phyloP scores from a whole-genome alignment of 2,329 filamentous ascomycete species.

The Cytospora chrysosperma region DNA sequence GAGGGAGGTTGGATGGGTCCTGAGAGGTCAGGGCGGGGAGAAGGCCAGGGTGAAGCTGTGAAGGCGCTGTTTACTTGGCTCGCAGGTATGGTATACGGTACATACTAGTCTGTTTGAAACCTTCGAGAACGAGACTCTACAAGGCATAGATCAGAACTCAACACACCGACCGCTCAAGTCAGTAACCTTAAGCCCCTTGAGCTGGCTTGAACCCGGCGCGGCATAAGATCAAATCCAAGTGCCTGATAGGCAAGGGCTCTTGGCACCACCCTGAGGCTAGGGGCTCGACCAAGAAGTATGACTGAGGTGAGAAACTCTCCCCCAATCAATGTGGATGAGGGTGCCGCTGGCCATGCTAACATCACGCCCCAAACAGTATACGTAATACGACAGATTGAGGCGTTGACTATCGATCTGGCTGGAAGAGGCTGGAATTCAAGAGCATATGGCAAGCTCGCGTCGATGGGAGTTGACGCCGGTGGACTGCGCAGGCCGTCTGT shows the following conservation, averaged over 20 bases:
- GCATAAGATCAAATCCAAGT: background rate
- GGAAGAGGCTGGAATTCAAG: background rate
- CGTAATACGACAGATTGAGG: background rate
- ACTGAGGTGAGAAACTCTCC: background rate
- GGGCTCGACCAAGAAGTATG: background rate
- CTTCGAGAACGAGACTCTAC: background rate
- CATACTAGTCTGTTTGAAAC: background rate
- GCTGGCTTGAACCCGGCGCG: background rate
- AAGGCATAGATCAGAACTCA: background rate
- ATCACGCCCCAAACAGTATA: background rate
- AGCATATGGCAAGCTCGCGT: background rate
- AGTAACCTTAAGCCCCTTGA: background rate
- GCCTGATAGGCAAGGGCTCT: no score
- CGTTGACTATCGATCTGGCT: background rate
- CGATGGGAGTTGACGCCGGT: no score
- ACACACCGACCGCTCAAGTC: background rate
- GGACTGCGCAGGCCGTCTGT: no score
- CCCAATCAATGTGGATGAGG: background rate
- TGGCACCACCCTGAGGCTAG: background rate
- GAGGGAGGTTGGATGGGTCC: conserved; percentile 46
- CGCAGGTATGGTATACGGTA: background rate
- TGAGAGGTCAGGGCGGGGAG: conserved; percentile 41
- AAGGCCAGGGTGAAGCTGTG: conserved; percentile 40
- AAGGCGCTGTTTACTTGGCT: background rate
- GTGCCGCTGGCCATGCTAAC: background rate